Evolutionary conservation across 805 yeast genomes (phyloP).

Genomic region (Teunomyces gatunensis): DNA sequence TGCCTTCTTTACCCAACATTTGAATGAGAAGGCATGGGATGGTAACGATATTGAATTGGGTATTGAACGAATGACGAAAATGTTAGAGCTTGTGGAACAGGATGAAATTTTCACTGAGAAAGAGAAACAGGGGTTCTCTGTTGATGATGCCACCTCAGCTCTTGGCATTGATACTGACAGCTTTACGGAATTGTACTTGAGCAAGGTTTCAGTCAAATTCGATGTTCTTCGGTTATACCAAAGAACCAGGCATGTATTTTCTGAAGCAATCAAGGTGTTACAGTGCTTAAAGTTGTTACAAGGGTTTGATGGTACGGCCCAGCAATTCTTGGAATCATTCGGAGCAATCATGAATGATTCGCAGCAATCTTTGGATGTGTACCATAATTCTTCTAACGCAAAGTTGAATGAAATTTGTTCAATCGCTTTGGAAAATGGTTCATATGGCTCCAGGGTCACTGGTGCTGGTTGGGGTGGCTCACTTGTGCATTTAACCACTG

Average conservation of each 20-base stretch:
- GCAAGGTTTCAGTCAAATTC: conserved; percentile 55
- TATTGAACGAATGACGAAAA: conserved; percentile 33
- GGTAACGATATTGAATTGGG: conserved; percentile 45
- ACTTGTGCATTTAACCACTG: conserved; percentile 59
- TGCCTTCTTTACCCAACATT: conserved; percentile 37
- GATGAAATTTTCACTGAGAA: conserved; percentile 27
- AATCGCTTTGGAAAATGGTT: conserved; percentile 54
- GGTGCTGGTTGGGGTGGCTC: conserved; percentile 84
- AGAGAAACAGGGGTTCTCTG: conserved; percentile 48
- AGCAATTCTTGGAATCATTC: conserved; percentile 38
- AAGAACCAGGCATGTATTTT: conserved; percentile 61
- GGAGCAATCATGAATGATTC: conserved; percentile 61
- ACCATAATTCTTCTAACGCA: conserved; percentile 54
- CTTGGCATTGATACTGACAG: conserved; percentile 43
- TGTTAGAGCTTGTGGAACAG: conserved; percentile 44
- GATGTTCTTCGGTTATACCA: conserved; percentile 53
- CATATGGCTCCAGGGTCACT: conserved; percentile 67
- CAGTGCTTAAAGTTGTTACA: conserved; percentile 43
- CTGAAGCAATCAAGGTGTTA: conserved; percentile 60
- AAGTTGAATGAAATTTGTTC: conserved; percentile 52
- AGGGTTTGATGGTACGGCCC: conserved; percentile 7
- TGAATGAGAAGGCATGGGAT: conserved; percentile 39
- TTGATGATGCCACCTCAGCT: conserved; percentile 44
- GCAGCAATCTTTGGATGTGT: conserved; percentile 49
- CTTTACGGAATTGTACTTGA: conserved; percentile 44